phyloP scores from a whole-genome alignment of 148 eudicot species.

The Vaccinium macrocarpon region DNA sequence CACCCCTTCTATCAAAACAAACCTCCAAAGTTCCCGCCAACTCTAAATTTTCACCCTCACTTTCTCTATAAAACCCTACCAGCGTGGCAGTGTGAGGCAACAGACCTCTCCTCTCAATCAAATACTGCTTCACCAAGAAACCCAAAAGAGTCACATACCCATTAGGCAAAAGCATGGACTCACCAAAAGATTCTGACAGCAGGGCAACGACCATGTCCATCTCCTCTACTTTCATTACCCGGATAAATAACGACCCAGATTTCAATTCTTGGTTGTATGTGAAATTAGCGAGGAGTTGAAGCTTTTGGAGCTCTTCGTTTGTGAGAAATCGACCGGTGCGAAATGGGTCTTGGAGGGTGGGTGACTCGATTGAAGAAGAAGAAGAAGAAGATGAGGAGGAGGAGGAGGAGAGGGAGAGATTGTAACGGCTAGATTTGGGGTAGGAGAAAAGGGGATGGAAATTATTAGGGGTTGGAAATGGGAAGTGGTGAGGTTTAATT shows the following conservation, averaged over 20 bases:
- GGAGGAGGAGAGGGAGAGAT: conserved; percentile 14
- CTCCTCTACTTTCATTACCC: conserved; percentile 59
- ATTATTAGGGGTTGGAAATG: not conserved
- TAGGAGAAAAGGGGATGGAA: not conserved
- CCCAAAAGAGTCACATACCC: conserved; percentile 50
- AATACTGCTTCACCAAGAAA: conserved; percentile 64
- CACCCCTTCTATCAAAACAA: conserved; percentile 62
- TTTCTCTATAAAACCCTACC: conserved; percentile 53
- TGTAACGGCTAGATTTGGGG: not conserved
- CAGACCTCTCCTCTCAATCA: conserved; percentile 60
- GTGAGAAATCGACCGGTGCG: conserved; percentile 42
- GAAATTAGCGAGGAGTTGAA: conserved; percentile 47
- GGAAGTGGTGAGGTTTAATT: not conserved
- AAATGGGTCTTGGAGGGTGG: conserved; percentile 35
- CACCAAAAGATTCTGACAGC: conserved; percentile 67
- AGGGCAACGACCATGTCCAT: conserved; percentile 46
- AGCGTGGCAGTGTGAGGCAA: conserved; percentile 76
- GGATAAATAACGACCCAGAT: conserved; percentile 55
- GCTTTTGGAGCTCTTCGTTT: conserved; percentile 47
- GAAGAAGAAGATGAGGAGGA: conserved; percentile 29
- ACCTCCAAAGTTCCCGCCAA: conserved; percentile 83
- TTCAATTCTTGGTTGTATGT: conserved; percentile 42
- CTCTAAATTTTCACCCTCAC: conserved; percentile 29
- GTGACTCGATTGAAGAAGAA: conserved; percentile 25
- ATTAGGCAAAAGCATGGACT: conserved; percentile 56